Evolutionary conservation across 1,284 basidiomycete genomes (phyloP).

Genomic region (Moniliophthora roreri): DNA sequence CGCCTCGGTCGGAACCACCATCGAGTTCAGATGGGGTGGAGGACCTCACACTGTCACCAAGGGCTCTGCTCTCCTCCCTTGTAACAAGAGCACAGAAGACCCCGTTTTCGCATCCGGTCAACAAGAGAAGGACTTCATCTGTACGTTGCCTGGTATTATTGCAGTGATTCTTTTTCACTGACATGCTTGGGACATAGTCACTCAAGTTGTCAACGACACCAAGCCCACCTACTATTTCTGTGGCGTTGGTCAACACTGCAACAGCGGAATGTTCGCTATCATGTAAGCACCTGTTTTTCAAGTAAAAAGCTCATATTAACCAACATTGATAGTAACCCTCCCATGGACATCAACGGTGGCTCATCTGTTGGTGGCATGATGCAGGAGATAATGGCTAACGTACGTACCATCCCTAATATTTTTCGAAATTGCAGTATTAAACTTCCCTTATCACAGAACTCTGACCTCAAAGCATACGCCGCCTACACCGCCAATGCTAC

Average conservation of each 20-base stretch:
- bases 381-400: slow-evolving; percentile 44
- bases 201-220: slow-evolving; percentile 70
- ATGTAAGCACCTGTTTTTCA: slow-evolving; percentile 35
- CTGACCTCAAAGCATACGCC: slow-evolving; percentile 55
- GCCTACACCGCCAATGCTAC: slow-evolving; percentile 50
- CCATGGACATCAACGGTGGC: slow-evolving; percentile 39
- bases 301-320: slow-evolving; percentile 9
- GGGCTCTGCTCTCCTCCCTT: slow-evolving; percentile 59
- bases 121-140: slow-evolving; percentile 63
- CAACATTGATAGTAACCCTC: slow-evolving; percentile 49
- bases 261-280: slow-evolving; percentile 82
- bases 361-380: slow-evolving; percentile 55
- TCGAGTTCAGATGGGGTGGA: slow-evolving; percentile 72
- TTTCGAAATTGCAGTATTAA: background rate
- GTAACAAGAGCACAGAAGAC: slow-evolving; percentile 62
- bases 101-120: slow-evolving; percentile 61
- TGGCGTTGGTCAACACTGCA: slow-evolving; percentile 62
- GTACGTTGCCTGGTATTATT: slow-evolving; percentile 34
- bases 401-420: slow-evolving; percentile 25
- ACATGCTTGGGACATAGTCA: slow-evolving; percentile 38
- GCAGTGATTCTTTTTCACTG: background rate
- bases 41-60: slow-evolving; percentile 80
- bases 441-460: slow-evolving; percentile 31
- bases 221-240: slow-evolving; percentile 74
- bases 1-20: slow-evolving; percentile 72